Conservation (phyloP, 2,329 filamentous ascomycete species). For the Cucurbitaria berberidis region DNA sequence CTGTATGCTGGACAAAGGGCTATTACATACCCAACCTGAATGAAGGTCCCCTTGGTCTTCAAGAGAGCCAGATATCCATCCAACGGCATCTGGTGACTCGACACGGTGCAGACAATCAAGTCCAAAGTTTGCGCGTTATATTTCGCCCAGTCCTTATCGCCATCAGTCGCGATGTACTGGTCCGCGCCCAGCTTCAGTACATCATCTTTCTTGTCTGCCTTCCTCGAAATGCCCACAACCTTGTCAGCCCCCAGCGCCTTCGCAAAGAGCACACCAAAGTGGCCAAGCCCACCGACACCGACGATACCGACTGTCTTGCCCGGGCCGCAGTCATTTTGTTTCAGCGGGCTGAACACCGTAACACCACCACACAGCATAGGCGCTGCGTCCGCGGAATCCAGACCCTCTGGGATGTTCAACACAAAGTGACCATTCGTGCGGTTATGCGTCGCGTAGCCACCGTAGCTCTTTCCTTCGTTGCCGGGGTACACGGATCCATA, state of each 20-base stretch:
- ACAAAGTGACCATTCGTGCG: constrained; percentile 76
- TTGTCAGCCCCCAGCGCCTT: constrained; percentile 72
- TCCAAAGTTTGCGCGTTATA: constrained; percentile 61
- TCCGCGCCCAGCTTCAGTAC: constrained; percentile 65
- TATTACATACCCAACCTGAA: constrained; percentile 62
- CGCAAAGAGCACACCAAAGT: constrained; percentile 74
- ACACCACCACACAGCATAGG: constrained; percentile 85
- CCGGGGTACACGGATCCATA: constrained; percentile 55
- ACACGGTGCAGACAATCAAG: constrained; percentile 65
- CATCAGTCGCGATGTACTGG: constrained; percentile 65
- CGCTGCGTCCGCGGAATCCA: constrained; percentile 66
- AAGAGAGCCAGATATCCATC: constrained; percentile 66
- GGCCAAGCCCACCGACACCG: constrained; percentile 75
- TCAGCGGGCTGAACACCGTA: constrained; percentile 77
- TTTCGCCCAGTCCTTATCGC: constrained; percentile 65
- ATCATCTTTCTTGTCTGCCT: constrained; percentile 65
- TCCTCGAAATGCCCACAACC: constrained; percentile 69
- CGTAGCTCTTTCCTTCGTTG: constrained; percentile 66
- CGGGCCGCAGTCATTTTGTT: constrained; percentile 73
- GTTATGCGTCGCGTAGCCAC: constrained; percentile 69
- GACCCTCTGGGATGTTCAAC: constrained; percentile 76
- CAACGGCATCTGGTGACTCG: constrained; percentile 58
- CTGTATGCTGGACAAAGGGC: not conserved
- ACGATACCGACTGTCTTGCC: constrained; percentile 79
- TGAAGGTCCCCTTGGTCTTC: constrained; percentile 63